phyloP scores from a whole-genome alignment of 352 stramenopile genomes.

The Phytophthora cryptogea region DNA sequence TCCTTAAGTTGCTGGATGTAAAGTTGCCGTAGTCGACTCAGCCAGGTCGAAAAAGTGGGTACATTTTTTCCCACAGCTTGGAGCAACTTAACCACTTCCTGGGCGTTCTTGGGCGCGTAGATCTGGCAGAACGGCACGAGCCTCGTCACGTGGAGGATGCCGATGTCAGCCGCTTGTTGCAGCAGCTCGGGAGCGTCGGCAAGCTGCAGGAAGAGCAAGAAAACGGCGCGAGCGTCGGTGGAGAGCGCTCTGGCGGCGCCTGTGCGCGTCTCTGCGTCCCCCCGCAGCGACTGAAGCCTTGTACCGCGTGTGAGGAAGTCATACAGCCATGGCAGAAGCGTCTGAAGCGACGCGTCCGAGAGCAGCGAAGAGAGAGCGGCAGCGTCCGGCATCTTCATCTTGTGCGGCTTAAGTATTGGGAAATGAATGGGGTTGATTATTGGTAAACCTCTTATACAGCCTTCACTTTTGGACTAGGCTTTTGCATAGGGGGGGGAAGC shows the following conservation, averaged over 20 bases:
- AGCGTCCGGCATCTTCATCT: too few species aligned
- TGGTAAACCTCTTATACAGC: too few species aligned
- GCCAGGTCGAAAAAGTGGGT: constrained; percentile 21
- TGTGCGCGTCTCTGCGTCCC: not conserved
- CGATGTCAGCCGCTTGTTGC: constrained; percentile 17
- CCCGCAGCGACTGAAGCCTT: constrained; percentile 18
- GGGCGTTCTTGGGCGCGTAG: constrained; percentile 42
- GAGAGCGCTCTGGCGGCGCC: constrained; percentile 10
- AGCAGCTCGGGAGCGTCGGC: constrained; percentile 20
- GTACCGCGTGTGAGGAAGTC: constrained; percentile 35
- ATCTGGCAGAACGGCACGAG: constrained; percentile 71
- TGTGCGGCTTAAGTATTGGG: too few species aligned
- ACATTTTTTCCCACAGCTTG: constrained; percentile 23
- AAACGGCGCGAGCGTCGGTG: constrained; percentile 27
- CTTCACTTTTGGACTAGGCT: too few species aligned
- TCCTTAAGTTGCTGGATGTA: constrained; percentile 50
- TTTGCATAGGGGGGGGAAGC: too few species aligned
- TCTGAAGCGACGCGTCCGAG: not conserved
- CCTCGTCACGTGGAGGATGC: constrained; percentile 52
- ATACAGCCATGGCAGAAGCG: constrained; percentile 35
- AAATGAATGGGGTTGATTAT: too few species aligned
- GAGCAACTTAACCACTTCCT: constrained; percentile 35
- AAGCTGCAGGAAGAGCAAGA: constrained; percentile 47
- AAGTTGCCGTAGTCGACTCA: constrained; percentile 35
- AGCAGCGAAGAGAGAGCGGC: constrained; percentile 16